Percentiles rank a stretch among this genome's conserved stretches.
phyloP scores from a whole-genome alignment of 2,329 filamentous ascomycete genomes.

The Cucurbitaria berberidis region DNA sequence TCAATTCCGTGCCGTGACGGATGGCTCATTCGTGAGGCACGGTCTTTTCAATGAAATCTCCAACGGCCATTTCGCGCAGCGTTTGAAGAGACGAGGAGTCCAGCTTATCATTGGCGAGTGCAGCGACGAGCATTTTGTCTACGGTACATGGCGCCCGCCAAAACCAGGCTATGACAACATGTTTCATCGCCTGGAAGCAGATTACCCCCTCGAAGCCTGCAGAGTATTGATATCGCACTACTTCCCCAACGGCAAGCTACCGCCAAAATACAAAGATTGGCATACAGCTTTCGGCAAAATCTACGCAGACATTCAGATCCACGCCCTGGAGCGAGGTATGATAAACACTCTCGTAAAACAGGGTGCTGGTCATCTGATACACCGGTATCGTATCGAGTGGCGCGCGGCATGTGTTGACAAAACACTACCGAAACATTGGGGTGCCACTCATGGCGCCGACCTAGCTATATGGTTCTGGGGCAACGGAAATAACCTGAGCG shows the following conservation, averaged over 20 bases:
- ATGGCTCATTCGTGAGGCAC: slow-evolving; percentile 55
- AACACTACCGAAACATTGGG: slow-evolving; percentile 55
- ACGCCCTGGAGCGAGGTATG: slow-evolving; percentile 60
- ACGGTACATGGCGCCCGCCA: slow-evolving; percentile 59
- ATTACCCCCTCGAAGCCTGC: slow-evolving; percentile 57
- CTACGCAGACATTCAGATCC: slow-evolving; percentile 64
- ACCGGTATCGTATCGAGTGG: slow-evolving; percentile 63
- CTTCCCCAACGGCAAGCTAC: slow-evolving; percentile 51
- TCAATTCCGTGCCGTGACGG: slow-evolving; percentile 62
- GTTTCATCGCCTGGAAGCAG: slow-evolving; percentile 56
- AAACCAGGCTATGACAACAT: slow-evolving; percentile 50
- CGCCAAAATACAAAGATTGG: slow-evolving; percentile 54
- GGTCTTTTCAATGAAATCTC: slow-evolving; percentile 56
- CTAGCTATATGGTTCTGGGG: slow-evolving; percentile 64
- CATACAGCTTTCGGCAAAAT: slow-evolving; percentile 59
- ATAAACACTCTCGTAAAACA: slow-evolving; percentile 52
- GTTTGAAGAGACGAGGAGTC: slow-evolving; percentile 54
- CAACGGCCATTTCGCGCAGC: slow-evolving; percentile 55
- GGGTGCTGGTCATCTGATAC: slow-evolving; percentile 54
- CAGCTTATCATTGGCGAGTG: slow-evolving; percentile 63
- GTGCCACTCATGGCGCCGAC: slow-evolving; percentile 62
- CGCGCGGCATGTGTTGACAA: slow-evolving; percentile 56
- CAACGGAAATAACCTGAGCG: slow-evolving; percentile 50
- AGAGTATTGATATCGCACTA: slow-evolving; percentile 54
- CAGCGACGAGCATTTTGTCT: slow-evolving; percentile 60